These are phyloP conservation scores for Tripterygium wilfordii DNA, from an alignment of 177 flowering plant species.

Conservation along the genomic window DNA sequence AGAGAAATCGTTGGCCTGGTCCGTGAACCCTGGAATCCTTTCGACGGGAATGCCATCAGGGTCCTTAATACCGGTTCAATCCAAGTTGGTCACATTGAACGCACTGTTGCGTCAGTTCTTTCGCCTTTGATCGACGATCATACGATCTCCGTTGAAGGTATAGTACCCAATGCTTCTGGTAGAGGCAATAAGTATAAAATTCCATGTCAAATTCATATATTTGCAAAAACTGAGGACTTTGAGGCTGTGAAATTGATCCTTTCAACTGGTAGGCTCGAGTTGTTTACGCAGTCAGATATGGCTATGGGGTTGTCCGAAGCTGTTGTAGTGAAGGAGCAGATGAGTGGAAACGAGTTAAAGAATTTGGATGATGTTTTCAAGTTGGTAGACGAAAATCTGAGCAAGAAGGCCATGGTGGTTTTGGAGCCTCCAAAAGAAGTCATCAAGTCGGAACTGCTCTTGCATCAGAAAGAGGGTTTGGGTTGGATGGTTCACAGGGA, in stretches of 20 bases:
- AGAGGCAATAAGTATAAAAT: conserved; percentile 19
- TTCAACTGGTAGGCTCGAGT: conserved; percentile 33
- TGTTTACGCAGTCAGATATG: conserved; percentile 32
- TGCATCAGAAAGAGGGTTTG: conserved; percentile 81
- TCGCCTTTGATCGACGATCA: conserved; percentile 54
- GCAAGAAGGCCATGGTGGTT: conserved; percentile 24
- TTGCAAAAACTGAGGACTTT: conserved; percentile 37
- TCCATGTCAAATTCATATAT: conserved; percentile 65
- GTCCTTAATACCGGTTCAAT: conserved; percentile 49
- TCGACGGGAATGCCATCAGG: conserved; percentile 71
- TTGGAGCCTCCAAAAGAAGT: conserved; percentile 66
- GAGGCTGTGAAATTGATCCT: conserved; percentile 26
- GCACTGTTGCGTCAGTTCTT: conserved; percentile 48
- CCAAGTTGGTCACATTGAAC: conserved; percentile 75
- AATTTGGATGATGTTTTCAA: conserved; percentile 69
- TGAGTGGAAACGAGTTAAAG: conserved; percentile 12
- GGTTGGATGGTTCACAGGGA: conserved; percentile 83
- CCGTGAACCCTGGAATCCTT: conserved; percentile 67
- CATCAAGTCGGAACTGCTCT: conserved; percentile 51
- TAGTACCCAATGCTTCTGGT: conserved; percentile 46
- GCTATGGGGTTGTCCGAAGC: conserved; percentile 57
- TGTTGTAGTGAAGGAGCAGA: conserved; percentile 45
- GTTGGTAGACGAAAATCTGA: conserved; percentile 41
- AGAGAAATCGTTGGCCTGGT: conserved; percentile 82
- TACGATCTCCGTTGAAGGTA: conserved; percentile 51